Percentiles rank a stretch among this genome's conserved stretches.
Evolutionary conservation across 176 grass and related monocot genomes (phyloP).

Genomic region (Carex pumila): DNA sequence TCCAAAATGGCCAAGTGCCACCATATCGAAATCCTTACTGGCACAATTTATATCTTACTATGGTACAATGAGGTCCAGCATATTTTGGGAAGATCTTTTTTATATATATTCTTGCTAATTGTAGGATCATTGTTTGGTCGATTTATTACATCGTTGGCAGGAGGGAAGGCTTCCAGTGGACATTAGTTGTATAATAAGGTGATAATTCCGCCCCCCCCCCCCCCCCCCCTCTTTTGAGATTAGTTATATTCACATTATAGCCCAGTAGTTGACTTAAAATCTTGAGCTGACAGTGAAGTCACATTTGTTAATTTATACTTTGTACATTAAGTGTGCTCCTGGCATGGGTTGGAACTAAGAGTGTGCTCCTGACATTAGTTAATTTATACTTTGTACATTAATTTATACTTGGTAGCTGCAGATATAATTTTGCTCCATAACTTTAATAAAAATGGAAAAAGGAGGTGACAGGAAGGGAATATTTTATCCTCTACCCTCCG

Average conservation of each 20-base stretch:
- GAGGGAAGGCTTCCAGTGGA: slow-evolving; percentile 72
- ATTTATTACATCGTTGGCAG: slow-evolving; percentile 73
- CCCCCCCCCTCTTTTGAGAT: background rate
- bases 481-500: background rate
- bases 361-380: background rate
- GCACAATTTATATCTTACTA: background rate
- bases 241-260: background rate
- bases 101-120: background rate
- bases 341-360: background rate
- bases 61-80: background rate
- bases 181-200: slow-evolving; percentile 81
- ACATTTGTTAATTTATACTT: background rate
- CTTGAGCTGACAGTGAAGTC: background rate
- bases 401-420: too few species aligned
- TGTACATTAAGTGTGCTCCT: background rate
- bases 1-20: background rate
- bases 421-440: background rate
- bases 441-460: background rate
- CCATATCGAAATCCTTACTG: background rate
- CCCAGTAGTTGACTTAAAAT: background rate
- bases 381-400: too few species aligned
- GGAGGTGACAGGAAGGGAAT: background rate
- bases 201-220: background rate
- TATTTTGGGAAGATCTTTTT: background rate
- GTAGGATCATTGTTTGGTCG: slow-evolving; percentile 79